Conservation (phyloP, 2,329 filamentous ascomycete genomes). For the Paecilomyces dactylethromorphus region DNA sequence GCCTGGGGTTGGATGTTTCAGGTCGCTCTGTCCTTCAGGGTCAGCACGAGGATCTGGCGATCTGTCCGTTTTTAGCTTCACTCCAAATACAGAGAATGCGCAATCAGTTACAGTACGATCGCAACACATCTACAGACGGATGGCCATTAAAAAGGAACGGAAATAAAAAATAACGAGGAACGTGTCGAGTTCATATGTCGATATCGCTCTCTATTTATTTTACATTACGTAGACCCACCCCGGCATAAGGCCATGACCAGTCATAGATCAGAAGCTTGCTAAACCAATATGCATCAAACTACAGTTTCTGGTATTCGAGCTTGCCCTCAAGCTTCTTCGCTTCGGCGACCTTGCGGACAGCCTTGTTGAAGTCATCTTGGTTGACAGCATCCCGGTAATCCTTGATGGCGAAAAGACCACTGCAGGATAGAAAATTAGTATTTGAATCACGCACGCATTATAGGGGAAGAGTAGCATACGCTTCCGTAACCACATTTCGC, state of each 20-base stretch:
- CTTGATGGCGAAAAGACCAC: slow-evolving; percentile 95
- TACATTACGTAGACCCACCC: slow-evolving; percentile 4
- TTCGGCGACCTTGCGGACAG: slow-evolving; percentile 93
- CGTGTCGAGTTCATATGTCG: neutral
- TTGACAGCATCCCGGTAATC: slow-evolving; percentile 94
- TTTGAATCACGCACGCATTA: neutral
- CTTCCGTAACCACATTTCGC: slow-evolving; percentile 96
- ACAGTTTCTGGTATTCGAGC: slow-evolving; percentile 94
- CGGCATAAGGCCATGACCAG: neutral
- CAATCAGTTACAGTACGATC: neutral
- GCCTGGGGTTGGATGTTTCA: neutral
- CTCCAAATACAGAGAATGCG: neutral
- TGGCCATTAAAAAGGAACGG: neutral
- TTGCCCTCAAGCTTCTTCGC: slow-evolving; percentile 98
- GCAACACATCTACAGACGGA: neutral
- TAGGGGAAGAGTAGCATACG: slow-evolving; percentile 57
- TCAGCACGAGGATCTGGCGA: neutral
- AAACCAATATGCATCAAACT: slow-evolving; percentile 21
- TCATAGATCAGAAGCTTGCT: neutral
- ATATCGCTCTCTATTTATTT: slow-evolving; percentile 8
- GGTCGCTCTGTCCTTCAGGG: neutral
- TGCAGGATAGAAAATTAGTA: slow-evolving; percentile 29
- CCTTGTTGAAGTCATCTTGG: slow-evolving; percentile 99
- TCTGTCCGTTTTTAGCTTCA: neutral
- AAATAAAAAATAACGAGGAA: neutral